Base-by-base conservation (phyloP, 805 yeast species). In the Metschnikowia kunwiensis region DNA sequence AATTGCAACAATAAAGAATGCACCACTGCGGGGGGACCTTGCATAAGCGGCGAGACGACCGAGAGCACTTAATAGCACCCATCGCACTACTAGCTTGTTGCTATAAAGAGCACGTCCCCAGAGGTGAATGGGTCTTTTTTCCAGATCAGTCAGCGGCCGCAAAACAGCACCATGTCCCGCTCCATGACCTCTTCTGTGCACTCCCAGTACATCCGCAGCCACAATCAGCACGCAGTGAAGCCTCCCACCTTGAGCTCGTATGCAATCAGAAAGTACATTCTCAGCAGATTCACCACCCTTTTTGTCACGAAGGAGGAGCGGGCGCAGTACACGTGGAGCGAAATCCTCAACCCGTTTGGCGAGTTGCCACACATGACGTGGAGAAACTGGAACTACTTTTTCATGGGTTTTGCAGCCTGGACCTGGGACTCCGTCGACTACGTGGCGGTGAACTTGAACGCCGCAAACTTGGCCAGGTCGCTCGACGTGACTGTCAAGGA, bases 371-470 rank as follows among this genome's bases (percentile, higher is more conserved):
- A 39, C 30, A 44, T 48, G 50, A 24, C 52, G 5, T 36, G 13
- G 31, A 33, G 31, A 16, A 42, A 80, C 49, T 79, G 84, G 84
- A 29, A 34, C 49, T n/a, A n/a, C n/a, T n/a, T n/a, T n/a, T n/a
- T n/a, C n/a, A n/a, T 79, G 84, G 84, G 23, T 27, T 26, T 76
- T 45, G 51, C 61, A 35, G 77, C 75, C 16, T 79, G 85, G 85
- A 65, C 80, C 3, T 74, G 78, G 74, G 85, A 78, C 59, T 79
- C 84, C 3, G 68, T 78, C 51, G 85, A 78, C 57, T 80, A 73
- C 52, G 79, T 80, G 45, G 66, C 75, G 11, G 77, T 76, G 9
- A 73, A 80, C 6, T 56, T 77, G 21, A 75, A 76, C 50, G 75
- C 72, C 9, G 27, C 70, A 0, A 57, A 51, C 12, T 60, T 79